Evolutionary conservation across 192 early-diverging fungal species (phyloP), one percentile per base, ranked within the genome.

Genomic region (Glomus cerebriforme): DNA sequence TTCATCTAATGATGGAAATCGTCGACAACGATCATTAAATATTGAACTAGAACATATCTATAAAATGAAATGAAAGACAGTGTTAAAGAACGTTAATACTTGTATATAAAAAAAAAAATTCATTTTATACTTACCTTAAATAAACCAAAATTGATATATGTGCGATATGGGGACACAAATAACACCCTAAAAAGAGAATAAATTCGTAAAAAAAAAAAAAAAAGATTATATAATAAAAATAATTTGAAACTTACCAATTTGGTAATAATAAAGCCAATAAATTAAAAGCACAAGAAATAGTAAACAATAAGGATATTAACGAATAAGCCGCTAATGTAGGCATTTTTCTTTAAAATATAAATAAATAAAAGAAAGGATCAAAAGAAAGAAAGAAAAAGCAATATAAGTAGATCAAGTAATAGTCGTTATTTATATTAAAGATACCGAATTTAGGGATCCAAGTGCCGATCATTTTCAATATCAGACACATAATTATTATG

Each of bases 171-270:
- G 6, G 64, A 32, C 13, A 29, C 31, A 66, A 66, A 66, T 17
- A 66, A 8, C 12, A 66, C 9, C 66, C 66, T 68, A 22, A 37
- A 37, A 37, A 35, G 13, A 27, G 13, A n/a, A 37, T n/a, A 68
- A 37, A 34, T 5, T 3, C 6, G 17, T 47, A 47, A 13, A 13
- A 47, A 13, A 10, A 13, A 47, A 47, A 47, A 47, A 9, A 13
- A 47, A 47, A 2, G 4, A 3, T 43, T 9, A 3, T 13, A 54
- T 3, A 19, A 17, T 3, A 7, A 39, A 39, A 39, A 12, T 65
- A 35, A n/a, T 37, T 39, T 8, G 7, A 39, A n/a, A 35, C 35
- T 39, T n/a, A 68, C 66, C 66, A 68, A 39, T 68, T 68, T 68
- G 66, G 66, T 12, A 68, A 68, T n/a, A 68, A 34, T 3, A 37